Evolutionary conservation across 2,329 filamentous ascomycete species (phyloP), one percentile per base, ranked within the genome.

Genomic region (Pleoardoris graminearum): DNA sequence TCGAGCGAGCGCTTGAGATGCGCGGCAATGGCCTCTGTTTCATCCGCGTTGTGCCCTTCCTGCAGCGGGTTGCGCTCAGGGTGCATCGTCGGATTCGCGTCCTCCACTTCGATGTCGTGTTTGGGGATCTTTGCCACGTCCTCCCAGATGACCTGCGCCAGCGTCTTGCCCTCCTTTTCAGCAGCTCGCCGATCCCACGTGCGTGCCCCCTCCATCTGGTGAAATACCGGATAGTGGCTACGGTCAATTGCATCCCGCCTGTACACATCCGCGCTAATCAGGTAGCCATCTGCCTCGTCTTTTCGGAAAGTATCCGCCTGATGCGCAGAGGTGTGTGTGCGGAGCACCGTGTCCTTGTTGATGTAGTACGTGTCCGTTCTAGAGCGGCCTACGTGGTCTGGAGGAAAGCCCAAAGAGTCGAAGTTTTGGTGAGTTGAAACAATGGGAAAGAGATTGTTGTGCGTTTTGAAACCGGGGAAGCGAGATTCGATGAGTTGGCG

Each of bases 201-300:
- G 62, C 88, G 82, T 7, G 93, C 93, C 11, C 91, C 93, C 73
- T 99, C 94, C 92, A 97, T 97, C 77, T 99, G 94, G 76, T 99
- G 94, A 75, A 99, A 99, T 53, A 96, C 85, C 0, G 94, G 94
- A 75, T 97, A 97, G 76, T 99, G 94, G 63, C 88, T 94, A 51
- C 90, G 85, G 75, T 99, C 94, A 67, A 99, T 88, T 51, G 93
- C 92, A 82, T 99, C 94, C 59, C 94, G 84, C 37, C 94, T 85
- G 74, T 97, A 99, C 16, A 99, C 94, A 72, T 99, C 94, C 21
- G 93, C 94, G 53, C 88, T 89, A 70, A 99, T 89, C 29, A 96
- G 88, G 71, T 91, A 99, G 3, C 93, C 94, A 32, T 86, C 82
- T 63, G 82, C 88, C 61, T 83, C 76, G 75, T 91, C 85, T 53